phyloP scores from a whole-genome alignment of 768 basidiomycete species.

The Pisolithus marmoratus region DNA sequence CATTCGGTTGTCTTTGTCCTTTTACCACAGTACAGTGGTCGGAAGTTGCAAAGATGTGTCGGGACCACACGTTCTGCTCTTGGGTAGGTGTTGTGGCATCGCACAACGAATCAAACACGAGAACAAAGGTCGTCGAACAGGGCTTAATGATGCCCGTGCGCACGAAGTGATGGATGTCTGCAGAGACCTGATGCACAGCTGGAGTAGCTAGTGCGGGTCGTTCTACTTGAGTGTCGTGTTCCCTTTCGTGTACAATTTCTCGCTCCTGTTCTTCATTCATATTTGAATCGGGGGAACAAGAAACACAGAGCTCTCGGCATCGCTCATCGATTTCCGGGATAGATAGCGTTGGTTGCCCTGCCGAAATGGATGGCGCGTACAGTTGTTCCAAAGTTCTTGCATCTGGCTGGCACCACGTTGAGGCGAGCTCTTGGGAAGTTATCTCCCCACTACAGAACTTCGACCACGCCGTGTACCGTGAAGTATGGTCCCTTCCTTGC shows the following conservation, averaged over 20 bases:
- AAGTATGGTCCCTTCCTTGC: slow-evolving; percentile 33
- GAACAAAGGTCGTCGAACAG: slow-evolving; percentile 14
- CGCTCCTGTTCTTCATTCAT: slow-evolving; percentile 45
- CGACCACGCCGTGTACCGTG: slow-evolving; percentile 19
- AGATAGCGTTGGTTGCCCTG: not conserved
- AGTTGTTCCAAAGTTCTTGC: slow-evolving; percentile 32
- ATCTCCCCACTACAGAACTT: slow-evolving; percentile 8
- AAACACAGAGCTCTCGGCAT: slow-evolving; percentile 23
- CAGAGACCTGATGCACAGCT: slow-evolving; percentile 23
- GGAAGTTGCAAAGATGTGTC: slow-evolving; percentile 8
- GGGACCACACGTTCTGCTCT: slow-evolving; percentile 18
- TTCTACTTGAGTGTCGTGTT: slow-evolving; percentile 34
- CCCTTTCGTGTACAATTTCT: slow-evolving; percentile 38
- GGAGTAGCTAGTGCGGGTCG: slow-evolving; percentile 26
- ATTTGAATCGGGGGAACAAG: slow-evolving; percentile 10
- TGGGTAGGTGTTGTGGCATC: slow-evolving; percentile 8
- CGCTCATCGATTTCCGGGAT: slow-evolving; percentile 21
- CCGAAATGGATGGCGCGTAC: slow-evolving; percentile 15
- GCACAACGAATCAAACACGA: slow-evolving; percentile 8
- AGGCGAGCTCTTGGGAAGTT: not conserved
- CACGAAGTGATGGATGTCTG: slow-evolving; percentile 23
- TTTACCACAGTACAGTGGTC: slow-evolving; percentile 11
- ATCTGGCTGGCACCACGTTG: slow-evolving; percentile 36
- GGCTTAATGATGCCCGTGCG: slow-evolving; percentile 18
- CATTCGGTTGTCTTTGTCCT: not conserved